phyloP scores from a whole-genome alignment of 148 eudicot genomes.

The Heliamphora exappendiculata region DNA sequence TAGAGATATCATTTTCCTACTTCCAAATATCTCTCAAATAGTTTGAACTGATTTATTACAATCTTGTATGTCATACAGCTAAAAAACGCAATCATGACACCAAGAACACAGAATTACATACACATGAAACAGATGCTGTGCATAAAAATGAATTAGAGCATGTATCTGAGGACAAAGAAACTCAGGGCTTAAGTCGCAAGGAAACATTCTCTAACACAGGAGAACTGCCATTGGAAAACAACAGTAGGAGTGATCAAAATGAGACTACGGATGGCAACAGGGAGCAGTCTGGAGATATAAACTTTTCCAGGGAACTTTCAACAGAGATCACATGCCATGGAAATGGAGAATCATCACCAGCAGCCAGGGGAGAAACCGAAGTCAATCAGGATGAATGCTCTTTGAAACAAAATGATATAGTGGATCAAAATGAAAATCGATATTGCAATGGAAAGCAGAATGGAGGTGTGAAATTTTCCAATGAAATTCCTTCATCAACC shows the following conservation, averaged over 20 bases:
- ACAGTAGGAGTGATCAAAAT: constrained; percentile 17
- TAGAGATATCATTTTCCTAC: not conserved
- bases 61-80: constrained; percentile 37
- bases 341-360: constrained; percentile 16
- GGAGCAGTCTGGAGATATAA: constrained; percentile 21
- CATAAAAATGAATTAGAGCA: constrained; percentile 21
- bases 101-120: constrained; percentile 13
- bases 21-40: constrained; percentile 6
- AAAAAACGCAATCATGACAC: constrained; percentile 29
- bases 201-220: constrained; percentile 15
- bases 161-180: constrained; percentile 27
- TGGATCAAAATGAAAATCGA: not conserved
- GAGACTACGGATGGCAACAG: constrained; percentile 9
- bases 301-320: constrained; percentile 15
- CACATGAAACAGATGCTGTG: constrained; percentile 13
- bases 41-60: not conserved
- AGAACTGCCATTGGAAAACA: constrained; percentile 17
- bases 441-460: not conserved
- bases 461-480: not conserved
- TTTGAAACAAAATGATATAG: not conserved
- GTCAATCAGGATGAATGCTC: constrained; percentile 6
- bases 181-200: constrained; percentile 20
- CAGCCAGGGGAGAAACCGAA: constrained; percentile 7
- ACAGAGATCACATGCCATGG: constrained; percentile 8
- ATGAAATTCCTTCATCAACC: constrained; percentile 15